A percentile compares a stretch with the other conserved stretches of the same genome.
These are phyloP conservation scores for Cunninghamia lanceolata DNA, from an alignment of 75 land plant genomes.

Conservation along the genomic window DNA sequence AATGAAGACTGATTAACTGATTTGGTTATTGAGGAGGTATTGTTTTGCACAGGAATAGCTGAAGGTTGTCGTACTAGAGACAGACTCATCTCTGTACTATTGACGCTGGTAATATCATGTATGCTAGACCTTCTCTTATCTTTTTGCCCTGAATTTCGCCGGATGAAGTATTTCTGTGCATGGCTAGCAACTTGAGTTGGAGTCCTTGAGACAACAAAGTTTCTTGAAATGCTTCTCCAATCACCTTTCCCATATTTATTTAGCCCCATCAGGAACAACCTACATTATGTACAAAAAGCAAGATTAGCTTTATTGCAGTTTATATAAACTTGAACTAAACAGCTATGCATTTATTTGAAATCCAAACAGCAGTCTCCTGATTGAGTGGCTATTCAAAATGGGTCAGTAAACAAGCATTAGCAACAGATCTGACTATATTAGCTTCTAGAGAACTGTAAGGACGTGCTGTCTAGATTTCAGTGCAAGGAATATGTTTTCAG, in stretches of 20 bases:
- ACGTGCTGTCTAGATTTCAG: not conserved
- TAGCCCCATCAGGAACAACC: constrained; percentile 68
- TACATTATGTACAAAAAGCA: constrained; percentile 19
- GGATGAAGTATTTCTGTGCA: constrained; percentile 85
- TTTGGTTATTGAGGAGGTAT: not conserved
- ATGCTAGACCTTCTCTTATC: constrained; percentile 76
- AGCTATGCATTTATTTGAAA: not conserved
- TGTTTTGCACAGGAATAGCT: not conserved
- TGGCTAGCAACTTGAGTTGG: constrained; percentile 95
- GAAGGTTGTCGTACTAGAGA: not conserved
- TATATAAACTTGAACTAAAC: not conserved
- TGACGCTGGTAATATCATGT: constrained; percentile 80
- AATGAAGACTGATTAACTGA: not conserved
- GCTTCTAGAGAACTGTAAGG: not conserved
- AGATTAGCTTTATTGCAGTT: not conserved
- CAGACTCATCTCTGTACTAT: constrained; percentile 31
- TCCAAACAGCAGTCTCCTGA: not conserved
- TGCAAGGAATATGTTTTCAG: no score
- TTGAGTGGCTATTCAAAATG: not conserved
- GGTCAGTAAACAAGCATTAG: not conserved
- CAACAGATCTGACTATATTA: not conserved
- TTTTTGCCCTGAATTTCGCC: constrained; percentile 66
- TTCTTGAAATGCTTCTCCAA: constrained; percentile 84
- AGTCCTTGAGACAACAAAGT: constrained; percentile 75
- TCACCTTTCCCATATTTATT: constrained; percentile 84